These are phyloP conservation scores for Coemansia javaensis DNA, from an alignment of 192 early-diverging fungal species.

Conservation along the genomic window DNA sequence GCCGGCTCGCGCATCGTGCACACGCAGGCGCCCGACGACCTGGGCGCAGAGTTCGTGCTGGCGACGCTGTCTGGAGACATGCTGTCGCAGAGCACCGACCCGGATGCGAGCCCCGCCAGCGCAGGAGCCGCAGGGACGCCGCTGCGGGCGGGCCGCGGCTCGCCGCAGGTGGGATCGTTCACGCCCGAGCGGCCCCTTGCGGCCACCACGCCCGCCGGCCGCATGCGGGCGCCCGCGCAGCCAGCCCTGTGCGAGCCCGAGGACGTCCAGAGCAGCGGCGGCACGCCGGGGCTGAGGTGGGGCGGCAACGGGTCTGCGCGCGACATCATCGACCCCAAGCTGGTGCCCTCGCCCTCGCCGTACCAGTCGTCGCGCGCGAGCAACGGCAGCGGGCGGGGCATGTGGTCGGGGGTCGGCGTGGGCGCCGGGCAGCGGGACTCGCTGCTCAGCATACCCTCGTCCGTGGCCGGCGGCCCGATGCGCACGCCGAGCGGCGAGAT, in stretches of 20 bases:
- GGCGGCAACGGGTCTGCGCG: neutral
- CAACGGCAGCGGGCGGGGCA: neutral
- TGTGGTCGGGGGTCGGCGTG: neutral
- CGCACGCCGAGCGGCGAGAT: neutral
- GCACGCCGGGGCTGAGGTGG: neutral
- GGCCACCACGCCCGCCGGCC: neutral
- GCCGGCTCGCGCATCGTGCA: slow-evolving; percentile 1
- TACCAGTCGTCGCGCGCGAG: slow-evolving; percentile 26
- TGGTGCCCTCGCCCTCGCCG: slow-evolving; percentile 26
- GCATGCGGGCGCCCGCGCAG: neutral
- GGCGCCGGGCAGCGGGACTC: slow-evolving; percentile 7
- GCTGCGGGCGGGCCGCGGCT: neutral
- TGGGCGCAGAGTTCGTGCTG: slow-evolving; percentile 38
- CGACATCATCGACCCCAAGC: slow-evolving; percentile 8
- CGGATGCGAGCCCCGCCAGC: too few relatives aligned
- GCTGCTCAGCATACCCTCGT: slow-evolving; percentile 13
- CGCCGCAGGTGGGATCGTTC: slow-evolving; percentile 2
- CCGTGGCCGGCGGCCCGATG: neutral
- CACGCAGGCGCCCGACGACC: slow-evolving; percentile 9
- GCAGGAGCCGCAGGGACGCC: too few relatives aligned
- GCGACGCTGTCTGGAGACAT: slow-evolving; percentile 38
- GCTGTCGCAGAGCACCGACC: neutral
- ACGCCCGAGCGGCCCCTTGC: neutral
- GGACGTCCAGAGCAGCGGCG: neutral
- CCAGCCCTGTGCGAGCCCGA: slow-evolving; percentile 6